A percentile compares a stretch with the other conserved stretches of the same genome.
Evolutionary conservation across 768 basidiomycete genomes (phyloP).

Genomic region (Austroboletus eburneus): DNA sequence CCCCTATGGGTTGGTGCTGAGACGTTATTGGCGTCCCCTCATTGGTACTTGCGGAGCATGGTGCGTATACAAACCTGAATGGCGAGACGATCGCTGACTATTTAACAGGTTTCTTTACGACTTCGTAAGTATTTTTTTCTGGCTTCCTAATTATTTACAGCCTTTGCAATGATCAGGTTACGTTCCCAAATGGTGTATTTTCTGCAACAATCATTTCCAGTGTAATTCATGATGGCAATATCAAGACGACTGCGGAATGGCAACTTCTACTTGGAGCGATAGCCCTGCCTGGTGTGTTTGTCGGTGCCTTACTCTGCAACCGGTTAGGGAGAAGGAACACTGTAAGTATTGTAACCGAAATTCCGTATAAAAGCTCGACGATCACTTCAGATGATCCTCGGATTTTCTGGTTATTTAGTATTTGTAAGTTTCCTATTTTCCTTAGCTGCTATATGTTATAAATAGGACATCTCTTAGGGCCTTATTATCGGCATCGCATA

Average conservation of each 20-base stretch:
- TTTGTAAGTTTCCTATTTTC: constrained; percentile 38
- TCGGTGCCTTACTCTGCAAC: constrained; percentile 47
- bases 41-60: constrained; percentile 74
- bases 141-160: neutral
- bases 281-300: constrained; percentile 58
- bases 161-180: constrained; percentile 38
- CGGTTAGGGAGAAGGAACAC: constrained; percentile 57
- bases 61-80: constrained; percentile 28
- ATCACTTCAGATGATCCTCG: constrained; percentile 52
- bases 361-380: constrained; percentile 2
- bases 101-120: constrained; percentile 62
- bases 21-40: constrained; percentile 62
- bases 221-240: constrained; percentile 51
- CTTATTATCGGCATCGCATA: constrained; percentile 58
- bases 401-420: constrained; percentile 64
- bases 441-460: neutral
- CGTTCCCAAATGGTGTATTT: constrained; percentile 72
- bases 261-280: constrained; percentile 62
- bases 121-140: constrained; percentile 37
- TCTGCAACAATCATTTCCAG: constrained; percentile 63
- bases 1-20: constrained; percentile 57
- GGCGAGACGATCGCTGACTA: constrained; percentile 1
- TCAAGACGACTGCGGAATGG: constrained; percentile 63
- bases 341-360: constrained; percentile 27
- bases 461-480: constrained; percentile 25